Evolutionary conservation across 208 protist species (phyloP), one percentile per base, ranked within the genome.

Genomic region (Tritrichomonas musculus): DNA sequence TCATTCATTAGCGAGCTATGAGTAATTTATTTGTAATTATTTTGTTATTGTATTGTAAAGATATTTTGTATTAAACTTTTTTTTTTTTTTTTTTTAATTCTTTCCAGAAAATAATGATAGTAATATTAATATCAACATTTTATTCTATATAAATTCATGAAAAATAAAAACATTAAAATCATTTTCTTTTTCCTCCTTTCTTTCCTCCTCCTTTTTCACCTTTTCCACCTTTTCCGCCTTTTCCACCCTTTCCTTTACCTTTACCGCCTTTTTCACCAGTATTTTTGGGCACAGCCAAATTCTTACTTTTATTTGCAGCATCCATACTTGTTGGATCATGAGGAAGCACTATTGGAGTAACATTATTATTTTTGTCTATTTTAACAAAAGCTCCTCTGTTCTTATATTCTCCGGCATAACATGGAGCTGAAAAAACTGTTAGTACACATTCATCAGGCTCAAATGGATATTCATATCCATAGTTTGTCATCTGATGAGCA

Each of bases 351-450:
- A 88, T 39, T 39, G 77, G 77, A 88, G 33, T 27, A 60, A 88
- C 41, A 14, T 57, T 14, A 11, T 60, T 60, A 11, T 57, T 57
- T 53, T 88, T 88, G 8, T 57, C 77, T 0, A 88, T 57, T 60
- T 60, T 53, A n/a, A 88, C 20, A 36, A 88, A 88, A 53, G 41
- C 77, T 17, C 47, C 77, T 88, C 41, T 53, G 39, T 88, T 88
- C 9, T 88, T 88, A 36, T 47, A 88, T 39, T 88, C 77, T 33
- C 77, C 77, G 17, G 77, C 77, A 88, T 88, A 88, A 13, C 77
- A 88, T 39, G 77, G 77, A 1, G 77, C 77, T 39, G 77, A 88
- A 57, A 88, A 88, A n/a, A 88, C 77, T 25, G 77, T 88, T 53
- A 88, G 33, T 17, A 57, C 77, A 5, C 27, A 57, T n/a, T 57